Base-by-base conservation (phyloP, 805 yeast genomes). In the Yamadazyma scolyti region DNA sequence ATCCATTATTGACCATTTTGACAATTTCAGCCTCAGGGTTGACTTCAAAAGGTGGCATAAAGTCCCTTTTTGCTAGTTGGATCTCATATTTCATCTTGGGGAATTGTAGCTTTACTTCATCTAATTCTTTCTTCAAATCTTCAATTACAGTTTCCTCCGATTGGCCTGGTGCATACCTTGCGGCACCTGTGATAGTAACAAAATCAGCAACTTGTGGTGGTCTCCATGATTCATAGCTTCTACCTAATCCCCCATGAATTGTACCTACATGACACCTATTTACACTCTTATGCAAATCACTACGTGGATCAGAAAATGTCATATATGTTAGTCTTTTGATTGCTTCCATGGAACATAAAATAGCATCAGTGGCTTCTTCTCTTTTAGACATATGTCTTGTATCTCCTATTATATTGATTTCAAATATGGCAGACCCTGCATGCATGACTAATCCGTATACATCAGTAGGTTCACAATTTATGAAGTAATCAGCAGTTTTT, bases 131-230 rank as follows among this genome's bases (percentile, higher is more conserved):
- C 11, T 38, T 43, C 11, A 52, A 37, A 31, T 50, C 58, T 20
- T 37, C 42, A 9, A 48, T 18, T 2, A 52, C 58, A 6, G 47
- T 46, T 5, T 40, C 31, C 16, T 43, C 50, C 27, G 11, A 37
- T 28, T 52, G 58, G 1, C 56, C 58, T 2, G 56, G 58, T n/a
- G 58, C 58, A 33, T 47, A 52, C 24, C 58, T 30, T 4, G 56
- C 56, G 11, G 56, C 56, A 2, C 54, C 50, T n/a, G 50, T 48
- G 23, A 52, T 40, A n/a, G 58, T 52, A 13, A 49, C 52, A 37
- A 52, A 52, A 30, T 51, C 56, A 5, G 56, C 43, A 10, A 52
- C 58, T 35, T 52, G 58, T 11, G 58, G 58, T 15, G 54, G 47
- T 37, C 58, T 44, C 58, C 58, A 52, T 7, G 39, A 36, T 31